Percentiles rank a stretch among this genome's conserved stretches.
Evolutionary conservation across 2,329 filamentous ascomycete species (phyloP).

Genomic region (Didymellaceae sp.): DNA sequence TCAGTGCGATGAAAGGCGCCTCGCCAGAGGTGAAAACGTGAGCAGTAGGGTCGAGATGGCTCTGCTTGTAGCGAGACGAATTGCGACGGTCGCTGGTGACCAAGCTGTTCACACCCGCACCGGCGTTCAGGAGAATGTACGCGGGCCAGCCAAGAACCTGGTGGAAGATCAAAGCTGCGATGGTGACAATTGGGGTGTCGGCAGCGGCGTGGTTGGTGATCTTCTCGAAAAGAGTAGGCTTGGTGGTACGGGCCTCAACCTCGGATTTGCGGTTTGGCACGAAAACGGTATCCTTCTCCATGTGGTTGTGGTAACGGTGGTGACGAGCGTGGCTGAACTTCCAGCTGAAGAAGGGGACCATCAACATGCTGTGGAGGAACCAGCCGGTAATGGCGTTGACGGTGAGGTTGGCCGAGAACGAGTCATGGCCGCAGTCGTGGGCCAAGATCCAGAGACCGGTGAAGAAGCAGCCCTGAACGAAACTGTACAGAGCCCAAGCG

Average conservation of each 20-base stretch:
- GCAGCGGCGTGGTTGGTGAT: slow-evolving; percentile 55
- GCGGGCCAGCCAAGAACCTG: slow-evolving; percentile 70
- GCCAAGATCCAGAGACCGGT: slow-evolving; percentile 72
- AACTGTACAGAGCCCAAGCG: slow-evolving; percentile 65
- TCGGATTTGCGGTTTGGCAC: slow-evolving; percentile 39
- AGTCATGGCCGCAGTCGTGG: slow-evolving; percentile 74
- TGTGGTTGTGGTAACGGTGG: slow-evolving; percentile 72
- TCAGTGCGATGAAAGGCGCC: slow-evolving; percentile 26
- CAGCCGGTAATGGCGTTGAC: slow-evolving; percentile 70
- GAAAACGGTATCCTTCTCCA: slow-evolving; percentile 65
- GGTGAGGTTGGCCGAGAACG: slow-evolving; percentile 64
- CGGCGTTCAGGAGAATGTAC: slow-evolving; percentile 66
- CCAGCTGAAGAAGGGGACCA: slow-evolving; percentile 77
- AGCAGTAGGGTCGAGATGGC: slow-evolving; percentile 28
- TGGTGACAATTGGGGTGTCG: slow-evolving; percentile 65
- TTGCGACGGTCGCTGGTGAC: slow-evolving; percentile 15
- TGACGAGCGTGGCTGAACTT: slow-evolving; percentile 73
- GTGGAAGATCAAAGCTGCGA: slow-evolving; percentile 64
- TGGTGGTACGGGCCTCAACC: slow-evolving; percentile 5
- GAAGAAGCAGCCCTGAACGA: slow-evolving; percentile 68
- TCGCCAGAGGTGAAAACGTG: slow-evolving; percentile 26
- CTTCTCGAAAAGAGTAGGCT: slow-evolving; percentile 20
- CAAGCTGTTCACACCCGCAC: slow-evolving; percentile 29
- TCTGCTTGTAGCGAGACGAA: slow-evolving; percentile 26
- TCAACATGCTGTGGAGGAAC: slow-evolving; percentile 68